A percentile compares a stretch with the other conserved stretches of the same genome.
Conservation (phyloP, 1,284 basidiomycete species). For the Trichosporon coremiiforme region DNA sequence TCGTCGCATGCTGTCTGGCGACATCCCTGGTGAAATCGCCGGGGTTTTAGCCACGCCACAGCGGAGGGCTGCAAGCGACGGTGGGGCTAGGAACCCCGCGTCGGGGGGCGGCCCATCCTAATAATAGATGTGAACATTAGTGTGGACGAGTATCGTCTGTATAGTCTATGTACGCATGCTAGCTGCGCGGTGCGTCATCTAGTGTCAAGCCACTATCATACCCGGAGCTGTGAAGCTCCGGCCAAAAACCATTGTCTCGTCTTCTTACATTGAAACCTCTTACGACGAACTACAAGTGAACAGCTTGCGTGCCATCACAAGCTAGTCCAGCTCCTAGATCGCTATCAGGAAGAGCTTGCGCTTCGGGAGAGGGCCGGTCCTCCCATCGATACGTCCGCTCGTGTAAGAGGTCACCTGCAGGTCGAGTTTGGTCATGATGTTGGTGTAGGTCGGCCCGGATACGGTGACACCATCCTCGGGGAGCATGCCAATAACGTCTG, state of each 20-base stretch:
- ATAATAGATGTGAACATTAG: background rate
- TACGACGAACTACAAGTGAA: too few relatives aligned
- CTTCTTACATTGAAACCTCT: too few relatives aligned
- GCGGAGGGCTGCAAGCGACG: slow-evolving; percentile 1
- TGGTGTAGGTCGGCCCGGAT: slow-evolving; percentile 23
- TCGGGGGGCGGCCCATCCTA: background rate
- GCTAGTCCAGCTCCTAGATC: background rate
- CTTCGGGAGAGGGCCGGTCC: slow-evolving; percentile 5
- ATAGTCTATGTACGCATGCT: background rate
- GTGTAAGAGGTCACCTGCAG: background rate
- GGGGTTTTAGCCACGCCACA: slow-evolving; percentile 17
- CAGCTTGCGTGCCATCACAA: too few relatives aligned
- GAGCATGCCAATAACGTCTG: slow-evolving; percentile 17
- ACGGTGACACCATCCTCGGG: slow-evolving; percentile 19
- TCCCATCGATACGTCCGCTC: background rate
- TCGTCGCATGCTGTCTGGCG: slow-evolving; percentile 74
- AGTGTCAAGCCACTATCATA: too few relatives aligned
- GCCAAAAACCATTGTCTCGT: too few relatives aligned
- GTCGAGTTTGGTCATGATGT: slow-evolving; percentile 21
- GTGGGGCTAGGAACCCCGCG: background rate
- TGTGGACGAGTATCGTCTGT: background rate
- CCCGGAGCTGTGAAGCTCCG: too few relatives aligned
- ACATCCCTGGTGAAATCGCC: slow-evolving; percentile 23
- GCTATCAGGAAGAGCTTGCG: slow-evolving; percentile 10
- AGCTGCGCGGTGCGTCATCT: background rate